Evolutionary conservation across 1,139 yeast species (phyloP), one percentile per base, ranked within the genome.

Genomic region (Debaryomycetaceae sp.): DNA sequence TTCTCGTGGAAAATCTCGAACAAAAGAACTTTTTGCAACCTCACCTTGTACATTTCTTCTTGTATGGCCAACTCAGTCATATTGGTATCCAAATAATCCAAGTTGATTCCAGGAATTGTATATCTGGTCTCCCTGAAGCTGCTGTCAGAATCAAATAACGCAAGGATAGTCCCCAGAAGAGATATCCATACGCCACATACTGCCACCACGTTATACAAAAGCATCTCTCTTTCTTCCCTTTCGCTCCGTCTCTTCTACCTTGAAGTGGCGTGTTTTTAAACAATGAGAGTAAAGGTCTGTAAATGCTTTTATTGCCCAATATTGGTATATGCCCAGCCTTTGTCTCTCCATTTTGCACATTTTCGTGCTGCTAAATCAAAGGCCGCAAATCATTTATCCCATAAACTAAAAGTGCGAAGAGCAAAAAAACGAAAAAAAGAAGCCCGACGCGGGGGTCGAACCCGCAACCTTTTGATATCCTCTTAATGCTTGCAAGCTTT

Each of bases 381-480:
- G n/a, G n/a, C n/a, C n/a, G n/a, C n/a, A n/a, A n/a, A n/a, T n/a
- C n/a, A n/a, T n/a, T n/a, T n/a, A n/a, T n/a, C n/a, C n/a, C n/a
- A n/a, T n/a, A n/a, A n/a, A n/a, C n/a, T n/a, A n/a, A n/a, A n/a
- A n/a, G n/a, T n/a, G n/a, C n/a, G n/a, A n/a, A n/a, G n/a, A n/a
- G n/a, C n/a, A n/a, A n/a, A n/a, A n/a, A n/a, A n/a, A n/a, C n/a
- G n/a, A 40, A 41, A 42, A 38, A 40, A 31, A 33, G 33, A 35
- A 58, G 61, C 63, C 63, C 62, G 59, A 58, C 56, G 61, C 65
- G 65, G 65, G 63, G 65, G 57, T 59, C 65, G 63, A 59, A 59
- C 65, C 65, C 65, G 65, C 60, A 59, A 53, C 65, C 63, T 59
- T 59, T 57, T 58, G 63, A 58, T 59, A 42, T 48, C 52, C 46